Base-by-base conservation (phyloP, 2,329 filamentous ascomycete species). In the Metarhizium album region DNA sequence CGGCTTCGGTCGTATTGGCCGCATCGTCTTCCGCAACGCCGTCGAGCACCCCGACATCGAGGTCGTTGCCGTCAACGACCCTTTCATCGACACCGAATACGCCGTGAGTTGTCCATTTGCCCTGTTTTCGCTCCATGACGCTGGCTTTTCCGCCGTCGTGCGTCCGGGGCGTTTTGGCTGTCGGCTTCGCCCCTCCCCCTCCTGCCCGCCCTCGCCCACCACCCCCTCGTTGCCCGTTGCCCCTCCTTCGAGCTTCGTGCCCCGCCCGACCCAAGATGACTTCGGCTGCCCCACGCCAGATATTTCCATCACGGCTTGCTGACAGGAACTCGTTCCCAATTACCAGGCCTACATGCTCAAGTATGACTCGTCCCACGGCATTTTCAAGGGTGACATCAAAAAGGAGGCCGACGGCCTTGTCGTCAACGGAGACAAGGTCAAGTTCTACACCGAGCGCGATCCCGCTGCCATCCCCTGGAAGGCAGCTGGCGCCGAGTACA, bases 1-100 rank as follows among this genome's bases (percentile, higher is more conserved):
- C 86, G 91, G 93, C 74, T 98, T 98, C 81, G 93, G 93, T 79
- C 90, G 93, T 76, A 98, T 98, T 76, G 93, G 93, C 69, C 87
- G 93, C 74, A 96, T 98, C 73, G 85, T 97, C 80, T 93, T 97
- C 87, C 89, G 91, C 79, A 97, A 96, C 79, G 88, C 91, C 67
- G 71, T 94, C 70, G 86, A 94, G 83, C 86, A 91, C 76, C 74
- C 80, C 65, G 86, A 94, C 54, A 87, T 97, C 69, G 81, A 95
- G 66, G 80, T 98, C 66, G 89, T 96, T 67, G 91, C 93, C 65
- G 89, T 96, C 77, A 97, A 98, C 82, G 93, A 97, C 74, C 93
- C 93, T 65, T 97, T 98, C 86, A 97, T 98, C 76, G 90, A 96
- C 76, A 82, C 87, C 67, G 78, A 90, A 74, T 97, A 97, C 76